These are phyloP conservation scores for Hemisphaericaspora xylanilytica DNA, from an alignment of 1,139 yeast genomes.

Conservation along the genomic window DNA sequence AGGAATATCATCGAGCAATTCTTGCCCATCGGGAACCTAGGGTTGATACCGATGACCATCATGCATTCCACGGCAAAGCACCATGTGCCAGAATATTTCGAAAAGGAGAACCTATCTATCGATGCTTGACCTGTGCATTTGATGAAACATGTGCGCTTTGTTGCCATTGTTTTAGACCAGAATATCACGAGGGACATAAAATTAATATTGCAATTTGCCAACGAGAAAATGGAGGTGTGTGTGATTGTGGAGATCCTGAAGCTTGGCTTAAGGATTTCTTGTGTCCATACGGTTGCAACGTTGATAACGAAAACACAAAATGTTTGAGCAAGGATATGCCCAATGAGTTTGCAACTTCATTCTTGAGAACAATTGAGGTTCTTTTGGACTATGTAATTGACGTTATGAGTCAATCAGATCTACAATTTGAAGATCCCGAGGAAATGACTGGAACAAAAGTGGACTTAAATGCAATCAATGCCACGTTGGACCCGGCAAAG, in stretches of 20 bases:
- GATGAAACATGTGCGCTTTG: constrained; percentile 91
- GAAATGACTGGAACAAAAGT: constrained; percentile 22
- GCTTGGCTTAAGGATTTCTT: constrained; percentile 47
- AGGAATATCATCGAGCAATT: constrained; percentile 27
- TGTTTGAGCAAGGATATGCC: constrained; percentile 27
- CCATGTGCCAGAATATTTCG: constrained; percentile 77
- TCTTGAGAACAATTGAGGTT: constrained; percentile 47
- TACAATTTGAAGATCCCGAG: constrained; percentile 31
- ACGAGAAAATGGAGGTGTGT: constrained; percentile 84
- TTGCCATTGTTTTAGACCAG: constrained; percentile 68
- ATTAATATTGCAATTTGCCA: constrained; percentile 71
- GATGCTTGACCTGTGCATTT: constrained; percentile 79
- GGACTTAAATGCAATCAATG: constrained; percentile 24
- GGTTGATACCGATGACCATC: constrained; percentile 28
- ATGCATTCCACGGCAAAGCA: constrained; percentile 59
- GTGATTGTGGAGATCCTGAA: constrained; percentile 66
- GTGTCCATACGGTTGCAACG: constrained; percentile 33
- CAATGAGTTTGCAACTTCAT: constrained; percentile 29
- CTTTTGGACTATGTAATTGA: constrained; percentile 76
- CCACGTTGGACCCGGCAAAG: constrained; percentile 30
- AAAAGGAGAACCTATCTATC: constrained; percentile 83
- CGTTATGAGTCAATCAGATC: constrained; percentile 51
- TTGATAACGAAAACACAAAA: constrained; percentile 12
- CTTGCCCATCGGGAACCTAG: constrained; percentile 21
- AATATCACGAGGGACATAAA: constrained; percentile 72